Conservation (phyloP, 23 red algal genomes). For the Cyanidiococcus yangmingshanensis region DNA sequence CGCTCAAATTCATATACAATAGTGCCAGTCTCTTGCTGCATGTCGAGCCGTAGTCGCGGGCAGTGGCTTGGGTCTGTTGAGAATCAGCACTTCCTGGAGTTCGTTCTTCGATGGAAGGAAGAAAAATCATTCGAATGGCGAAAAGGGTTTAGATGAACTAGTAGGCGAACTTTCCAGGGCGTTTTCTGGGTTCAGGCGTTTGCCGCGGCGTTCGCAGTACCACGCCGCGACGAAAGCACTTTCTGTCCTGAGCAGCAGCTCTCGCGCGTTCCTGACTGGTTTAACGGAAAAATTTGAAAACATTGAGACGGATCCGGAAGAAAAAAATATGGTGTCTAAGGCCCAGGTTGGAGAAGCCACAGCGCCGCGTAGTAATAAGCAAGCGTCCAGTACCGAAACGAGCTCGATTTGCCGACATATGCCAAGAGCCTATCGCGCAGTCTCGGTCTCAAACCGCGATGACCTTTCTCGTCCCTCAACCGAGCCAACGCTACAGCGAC, state of each 20-base stretch:
- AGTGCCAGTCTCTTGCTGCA: neutral
- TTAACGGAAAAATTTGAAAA: neutral
- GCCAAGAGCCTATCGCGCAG: neutral
- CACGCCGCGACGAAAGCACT: neutral
- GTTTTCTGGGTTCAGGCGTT: neutral
- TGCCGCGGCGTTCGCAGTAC: neutral
- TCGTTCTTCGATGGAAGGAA: neutral
- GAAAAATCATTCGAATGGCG: neutral
- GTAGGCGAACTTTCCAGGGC: neutral
- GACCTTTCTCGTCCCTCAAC: neutral
- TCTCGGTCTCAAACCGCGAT: neutral
- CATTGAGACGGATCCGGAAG: neutral
- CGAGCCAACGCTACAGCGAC: constrained; percentile 14
- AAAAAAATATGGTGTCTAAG: neutral
- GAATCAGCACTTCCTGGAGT: neutral
- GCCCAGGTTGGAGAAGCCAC: neutral
- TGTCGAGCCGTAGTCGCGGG: neutral
- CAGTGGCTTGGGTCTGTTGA: neutral
- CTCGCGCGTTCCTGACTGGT: too few relatives aligned
- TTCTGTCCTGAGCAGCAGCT: neutral
- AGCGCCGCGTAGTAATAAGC: neutral
- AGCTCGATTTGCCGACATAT: neutral
- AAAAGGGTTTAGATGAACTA: neutral
- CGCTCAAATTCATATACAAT: neutral
- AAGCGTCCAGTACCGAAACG: neutral